These are phyloP conservation scores for Spizellomyces punctatus DNA, from an alignment of 192 early-diverging fungal genomes.

Conservation along the genomic window DNA sequence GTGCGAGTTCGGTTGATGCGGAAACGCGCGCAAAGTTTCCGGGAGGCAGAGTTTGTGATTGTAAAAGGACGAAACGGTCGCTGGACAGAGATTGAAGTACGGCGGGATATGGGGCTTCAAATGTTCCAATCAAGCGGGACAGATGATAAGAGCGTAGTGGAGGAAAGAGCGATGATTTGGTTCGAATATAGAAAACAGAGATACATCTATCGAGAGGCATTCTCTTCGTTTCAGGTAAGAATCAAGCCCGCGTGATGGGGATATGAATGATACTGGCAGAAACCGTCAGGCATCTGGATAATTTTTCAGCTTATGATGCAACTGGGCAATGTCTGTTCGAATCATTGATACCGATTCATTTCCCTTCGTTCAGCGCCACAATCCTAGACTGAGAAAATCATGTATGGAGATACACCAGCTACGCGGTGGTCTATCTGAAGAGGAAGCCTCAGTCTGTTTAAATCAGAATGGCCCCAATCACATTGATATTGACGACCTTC, in stretches of 20 bases:
- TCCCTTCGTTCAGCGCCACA: conserved; percentile 29
- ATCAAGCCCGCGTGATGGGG: neutral
- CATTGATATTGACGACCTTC: conserved; percentile 36
- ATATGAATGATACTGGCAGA: neutral
- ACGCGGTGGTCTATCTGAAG: conserved; percentile 22
- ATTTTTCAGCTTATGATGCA: neutral
- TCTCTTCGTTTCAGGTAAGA: conserved; percentile 39
- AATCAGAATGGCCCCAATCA: conserved; percentile 38
- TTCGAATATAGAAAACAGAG: conserved; percentile 47
- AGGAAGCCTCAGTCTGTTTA: conserved; percentile 25
- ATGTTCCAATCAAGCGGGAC: neutral
- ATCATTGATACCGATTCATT: neutral
- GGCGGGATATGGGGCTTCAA: conserved; percentile 3
- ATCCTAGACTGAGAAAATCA: conserved; percentile 17
- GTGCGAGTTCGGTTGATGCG: conserved; percentile 25
- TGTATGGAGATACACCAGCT: conserved; percentile 34
- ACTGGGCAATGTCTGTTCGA: neutral
- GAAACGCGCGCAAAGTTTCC: conserved; percentile 20
- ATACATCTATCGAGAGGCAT: conserved; percentile 37
- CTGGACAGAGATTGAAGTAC: conserved; percentile 28
- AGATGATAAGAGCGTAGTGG: neutral
- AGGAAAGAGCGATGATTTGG: conserved; percentile 13
- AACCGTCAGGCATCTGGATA: neutral
- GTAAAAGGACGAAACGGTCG: conserved; percentile 29
- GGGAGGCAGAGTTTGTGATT: conserved; percentile 38